Conservation (phyloP, 192 early-diverging fungal species). For the Linnemannia hyalina region DNA sequence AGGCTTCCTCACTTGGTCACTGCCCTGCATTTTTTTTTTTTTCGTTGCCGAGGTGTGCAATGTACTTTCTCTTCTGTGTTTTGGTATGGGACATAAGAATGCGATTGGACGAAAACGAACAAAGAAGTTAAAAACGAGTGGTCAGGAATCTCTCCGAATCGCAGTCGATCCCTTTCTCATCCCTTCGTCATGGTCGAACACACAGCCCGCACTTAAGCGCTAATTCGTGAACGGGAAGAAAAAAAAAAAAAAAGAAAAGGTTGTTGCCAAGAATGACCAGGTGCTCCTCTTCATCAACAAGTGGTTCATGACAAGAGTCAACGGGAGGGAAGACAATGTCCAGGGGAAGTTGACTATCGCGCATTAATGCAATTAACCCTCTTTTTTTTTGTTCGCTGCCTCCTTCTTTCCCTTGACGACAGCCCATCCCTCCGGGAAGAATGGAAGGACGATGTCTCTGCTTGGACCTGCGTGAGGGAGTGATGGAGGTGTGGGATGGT, state of each 20-base stretch:
- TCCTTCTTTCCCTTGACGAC: neutral
- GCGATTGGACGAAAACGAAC: neutral
- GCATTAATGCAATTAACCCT: slow-evolving; percentile 36
- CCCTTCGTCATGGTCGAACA: neutral
- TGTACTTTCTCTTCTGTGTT: neutral
- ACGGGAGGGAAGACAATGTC: slow-evolving; percentile 1
- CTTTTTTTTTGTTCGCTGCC: neutral
- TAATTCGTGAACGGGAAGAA: neutral
- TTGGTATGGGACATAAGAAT: neutral
- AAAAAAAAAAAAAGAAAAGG: neutral
- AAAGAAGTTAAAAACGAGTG: neutral
- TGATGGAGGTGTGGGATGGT: no score
- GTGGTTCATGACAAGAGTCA: neutral
- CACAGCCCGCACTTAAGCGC: neutral
- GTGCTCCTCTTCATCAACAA: neutral
- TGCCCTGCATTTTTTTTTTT: neutral
- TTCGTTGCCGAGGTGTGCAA: neutral
- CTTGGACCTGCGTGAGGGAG: no score
- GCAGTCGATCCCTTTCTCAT: neutral
- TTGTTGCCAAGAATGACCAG: slow-evolving; percentile 12
- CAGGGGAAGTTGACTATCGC: neutral
- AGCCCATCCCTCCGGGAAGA: neutral
- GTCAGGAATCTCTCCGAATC: slow-evolving; percentile 12
- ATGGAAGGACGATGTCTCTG: no score
- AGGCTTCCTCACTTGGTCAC: neutral